phyloP scores from a whole-genome alignment of 257 asterid species.

The Solanum bukasovii region DNA sequence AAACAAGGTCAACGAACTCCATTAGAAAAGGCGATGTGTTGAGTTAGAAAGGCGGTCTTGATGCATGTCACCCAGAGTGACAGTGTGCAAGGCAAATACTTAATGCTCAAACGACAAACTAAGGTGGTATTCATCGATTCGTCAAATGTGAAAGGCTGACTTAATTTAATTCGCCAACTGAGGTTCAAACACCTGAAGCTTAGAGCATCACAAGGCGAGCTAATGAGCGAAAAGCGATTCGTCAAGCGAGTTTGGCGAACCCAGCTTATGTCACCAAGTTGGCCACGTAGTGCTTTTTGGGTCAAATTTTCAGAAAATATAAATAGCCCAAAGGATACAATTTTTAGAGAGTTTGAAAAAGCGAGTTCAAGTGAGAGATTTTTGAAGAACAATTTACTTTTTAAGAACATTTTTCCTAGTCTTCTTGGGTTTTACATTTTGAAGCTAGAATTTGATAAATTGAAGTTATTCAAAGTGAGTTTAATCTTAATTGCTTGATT shows the following conservation, averaged over 20 bases:
- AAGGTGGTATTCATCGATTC: no score
- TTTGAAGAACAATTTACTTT: not conserved
- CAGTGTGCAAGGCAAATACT: not conserved
- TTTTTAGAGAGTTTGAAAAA: not conserved
- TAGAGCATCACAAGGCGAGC: not conserved
- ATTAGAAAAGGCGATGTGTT: no score
- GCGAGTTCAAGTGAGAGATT: not conserved
- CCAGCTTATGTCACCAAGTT: not conserved
- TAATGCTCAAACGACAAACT: not conserved
- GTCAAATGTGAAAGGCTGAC: not conserved
- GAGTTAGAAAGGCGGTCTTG: not conserved
- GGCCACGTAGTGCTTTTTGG: not conserved
- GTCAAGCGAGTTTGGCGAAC: rapidly evolving
- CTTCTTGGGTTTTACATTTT: not conserved
- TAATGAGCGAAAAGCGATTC: not conserved
- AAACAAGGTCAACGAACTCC: not conserved
- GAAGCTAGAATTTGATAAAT: not conserved
- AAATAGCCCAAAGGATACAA: not conserved
- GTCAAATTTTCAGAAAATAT: not conserved
- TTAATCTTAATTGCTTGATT: no score
- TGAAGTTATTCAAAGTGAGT: not conserved
- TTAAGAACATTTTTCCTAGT: not conserved
- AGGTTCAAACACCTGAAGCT: not conserved
- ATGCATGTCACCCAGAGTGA: not conserved
- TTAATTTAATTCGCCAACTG: not conserved